These are phyloP conservation scores for Ramularia endophylla DNA, from an alignment of 2,329 filamentous ascomycete species.

Conservation along the genomic window DNA sequence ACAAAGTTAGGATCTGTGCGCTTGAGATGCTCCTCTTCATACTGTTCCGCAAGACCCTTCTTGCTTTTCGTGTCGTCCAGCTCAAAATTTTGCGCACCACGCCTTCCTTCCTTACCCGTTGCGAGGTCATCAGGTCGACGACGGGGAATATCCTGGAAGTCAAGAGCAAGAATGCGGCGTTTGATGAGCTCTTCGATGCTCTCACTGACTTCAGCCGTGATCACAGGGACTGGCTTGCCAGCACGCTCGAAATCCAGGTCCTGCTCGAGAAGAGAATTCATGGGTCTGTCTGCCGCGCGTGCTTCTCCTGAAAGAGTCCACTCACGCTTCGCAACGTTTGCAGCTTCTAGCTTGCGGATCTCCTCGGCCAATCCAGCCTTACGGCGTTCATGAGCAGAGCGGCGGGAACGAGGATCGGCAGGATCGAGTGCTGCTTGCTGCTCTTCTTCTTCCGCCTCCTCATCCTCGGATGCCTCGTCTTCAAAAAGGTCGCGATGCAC, in stretches of 20 bases:
- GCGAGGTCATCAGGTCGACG: constrained; percentile 70
- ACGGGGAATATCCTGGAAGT: constrained; percentile 87
- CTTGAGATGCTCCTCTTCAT: constrained; percentile 86
- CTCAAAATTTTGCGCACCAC: constrained; percentile 61
- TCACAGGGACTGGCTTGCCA: constrained; percentile 90
- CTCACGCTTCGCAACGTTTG: constrained; percentile 80
- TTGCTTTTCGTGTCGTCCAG: constrained; percentile 83
- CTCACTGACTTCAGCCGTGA: constrained; percentile 85
- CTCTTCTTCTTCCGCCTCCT: constrained; percentile 51
- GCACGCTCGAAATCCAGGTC: constrained; percentile 93
- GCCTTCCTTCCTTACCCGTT: constrained; percentile 54
- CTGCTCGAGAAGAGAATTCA: constrained; percentile 90
- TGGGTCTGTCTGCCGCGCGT: constrained; percentile 68
- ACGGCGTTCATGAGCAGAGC: constrained; percentile 78
- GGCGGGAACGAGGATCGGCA: constrained; percentile 64
- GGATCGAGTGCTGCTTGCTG: constrained; percentile 59
- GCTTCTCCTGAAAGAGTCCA: constrained; percentile 92
- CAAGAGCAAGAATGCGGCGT: constrained; percentile 76
- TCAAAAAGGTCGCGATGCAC: constrained; percentile 90
- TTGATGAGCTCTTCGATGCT: constrained; percentile 93
- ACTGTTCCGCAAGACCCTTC: constrained; percentile 83
- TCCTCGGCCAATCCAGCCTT: constrained; percentile 83
- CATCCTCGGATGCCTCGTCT: constrained; percentile 63
- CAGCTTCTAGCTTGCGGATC: constrained; percentile 84
- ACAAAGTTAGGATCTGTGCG: constrained; percentile 73